Base-by-base conservation (phyloP, 768 basidiomycete species). In the Auricularia sp. region DNA sequence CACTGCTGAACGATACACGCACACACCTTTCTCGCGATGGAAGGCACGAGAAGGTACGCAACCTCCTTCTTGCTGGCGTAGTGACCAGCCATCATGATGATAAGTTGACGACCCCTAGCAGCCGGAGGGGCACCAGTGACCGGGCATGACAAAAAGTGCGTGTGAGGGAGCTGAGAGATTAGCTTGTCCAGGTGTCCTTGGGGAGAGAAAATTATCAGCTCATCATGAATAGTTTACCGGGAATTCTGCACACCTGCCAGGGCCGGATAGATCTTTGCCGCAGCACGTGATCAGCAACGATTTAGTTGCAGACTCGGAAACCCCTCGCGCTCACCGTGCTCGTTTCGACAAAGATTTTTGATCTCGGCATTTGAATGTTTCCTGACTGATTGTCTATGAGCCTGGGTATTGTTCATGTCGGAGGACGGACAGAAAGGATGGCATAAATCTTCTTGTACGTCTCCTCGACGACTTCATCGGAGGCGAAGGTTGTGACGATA, bases 311-410 rank as follows among this genome's bases (percentile, higher is more conserved):
- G 29, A 29, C 29, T 29, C 63, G 14, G 42, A 62, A 56, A 64
- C 6, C 33, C 10, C 21, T n/a, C 63, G 71, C 65, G 69, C 56
- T 13, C 64, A 91, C 90, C 2, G 92, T 95, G 75, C 86, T 86
- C 13, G 88, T 92, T 69, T 95, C 92, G 37, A 93, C 87, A 68
- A 94, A 92, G 58, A 92, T 88, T 73, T 87, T 93, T 68, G 78
- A 74, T 71, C 76, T 79, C 6, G 78, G 71, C 1, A 82, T 42
- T 7, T 42, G 39, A 14, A 42, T 42, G 8, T 42, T 42, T 7
- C 39, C 39, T 14, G 39, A 42, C 39, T 42, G 39, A 42, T 8
- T 14, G 2, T 42, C 39, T 42, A 7, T 42, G 39, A 42, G 39
- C 39, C 39, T 29, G 2, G 29, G 39, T 14, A 14, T 14, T 14